A percentile compares a stretch with the other conserved stretches of the same genome.
These are phyloP conservation scores for Fusarium gaditjirri DNA, from an alignment of 2,329 filamentous ascomycete species.

Conservation along the genomic window DNA sequence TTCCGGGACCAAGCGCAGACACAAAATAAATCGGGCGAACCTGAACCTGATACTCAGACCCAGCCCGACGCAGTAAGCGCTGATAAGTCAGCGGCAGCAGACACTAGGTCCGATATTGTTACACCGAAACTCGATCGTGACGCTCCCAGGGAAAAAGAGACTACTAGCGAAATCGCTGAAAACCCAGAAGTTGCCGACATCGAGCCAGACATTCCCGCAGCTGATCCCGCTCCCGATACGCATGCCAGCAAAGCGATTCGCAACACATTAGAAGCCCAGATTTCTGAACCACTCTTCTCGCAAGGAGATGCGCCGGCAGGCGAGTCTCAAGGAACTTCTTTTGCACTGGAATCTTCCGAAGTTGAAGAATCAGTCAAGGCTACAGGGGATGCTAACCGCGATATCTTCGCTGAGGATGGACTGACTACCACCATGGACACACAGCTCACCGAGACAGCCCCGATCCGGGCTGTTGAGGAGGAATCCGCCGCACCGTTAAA, in stretches of 20 bases:
- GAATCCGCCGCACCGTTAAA: not conserved
- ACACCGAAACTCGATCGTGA: not conserved
- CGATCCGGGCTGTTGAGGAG: not conserved
- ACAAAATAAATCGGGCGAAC: not conserved
- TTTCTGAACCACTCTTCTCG: constrained; percentile 49
- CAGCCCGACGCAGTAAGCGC: not conserved
- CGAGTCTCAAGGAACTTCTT: constrained; percentile 39
- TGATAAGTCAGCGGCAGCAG: not conserved
- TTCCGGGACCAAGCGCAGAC: constrained; percentile 18
- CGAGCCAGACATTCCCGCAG: constrained; percentile 1
- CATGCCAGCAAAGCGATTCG: not conserved
- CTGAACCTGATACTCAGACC: not conserved
- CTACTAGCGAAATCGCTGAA: not conserved
- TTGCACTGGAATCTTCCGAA: constrained; percentile 40
- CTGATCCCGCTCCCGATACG: not conserved
- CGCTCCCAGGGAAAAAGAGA: not conserved
- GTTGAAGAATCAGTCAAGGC: constrained; percentile 22
- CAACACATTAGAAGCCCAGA: constrained; percentile 32
- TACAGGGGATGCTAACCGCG: not conserved
- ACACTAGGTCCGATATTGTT: constrained; percentile 1
- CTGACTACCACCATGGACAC: not conserved
- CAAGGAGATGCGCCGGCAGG: constrained; percentile 44
- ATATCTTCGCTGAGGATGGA: not conserved
- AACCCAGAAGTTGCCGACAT: constrained; percentile 1
- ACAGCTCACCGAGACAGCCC: constrained; percentile 1